Conservation (phyloP, 1,284 basidiomycete species). For the Bothia castanella region DNA sequence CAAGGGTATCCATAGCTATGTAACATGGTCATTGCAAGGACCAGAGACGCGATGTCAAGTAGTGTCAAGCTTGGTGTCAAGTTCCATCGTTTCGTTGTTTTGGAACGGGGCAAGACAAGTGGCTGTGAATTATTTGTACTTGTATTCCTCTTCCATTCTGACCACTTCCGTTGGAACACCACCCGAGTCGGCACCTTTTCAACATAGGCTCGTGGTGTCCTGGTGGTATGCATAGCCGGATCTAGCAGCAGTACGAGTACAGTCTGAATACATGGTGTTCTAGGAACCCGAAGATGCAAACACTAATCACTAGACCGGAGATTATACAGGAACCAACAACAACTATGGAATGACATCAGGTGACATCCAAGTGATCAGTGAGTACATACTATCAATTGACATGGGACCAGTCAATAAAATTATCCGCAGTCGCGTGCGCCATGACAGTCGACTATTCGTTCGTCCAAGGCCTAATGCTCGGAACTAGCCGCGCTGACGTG, state of each 20-base stretch:
- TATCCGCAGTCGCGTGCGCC: no score
- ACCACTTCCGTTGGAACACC: not conserved
- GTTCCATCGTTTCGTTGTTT: not conserved
- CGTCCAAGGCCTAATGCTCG: no score
- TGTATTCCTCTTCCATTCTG: not conserved
- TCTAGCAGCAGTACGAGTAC: not conserved
- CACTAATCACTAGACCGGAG: not conserved
- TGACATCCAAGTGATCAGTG: no score
- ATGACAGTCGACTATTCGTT: no score
- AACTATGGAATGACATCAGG: not conserved
- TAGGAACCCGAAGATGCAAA: not conserved
- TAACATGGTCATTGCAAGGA: not conserved
- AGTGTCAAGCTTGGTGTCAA: not conserved
- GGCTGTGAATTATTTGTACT: not conserved
- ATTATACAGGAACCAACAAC: not conserved
- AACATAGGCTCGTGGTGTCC: not conserved
- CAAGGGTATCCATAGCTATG: slow-evolving; percentile 7
- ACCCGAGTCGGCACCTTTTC: no score
- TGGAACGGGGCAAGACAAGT: not conserved
- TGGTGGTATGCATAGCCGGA: not conserved
- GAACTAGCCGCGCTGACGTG: no score
- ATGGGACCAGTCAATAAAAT: no score
- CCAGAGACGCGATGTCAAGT: not conserved
- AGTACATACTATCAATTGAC: no score
- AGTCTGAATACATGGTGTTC: not conserved